Evolutionary conservation across 2,329 filamentous ascomycete genomes (phyloP).

Genomic region (Seiridium unicorne): DNA sequence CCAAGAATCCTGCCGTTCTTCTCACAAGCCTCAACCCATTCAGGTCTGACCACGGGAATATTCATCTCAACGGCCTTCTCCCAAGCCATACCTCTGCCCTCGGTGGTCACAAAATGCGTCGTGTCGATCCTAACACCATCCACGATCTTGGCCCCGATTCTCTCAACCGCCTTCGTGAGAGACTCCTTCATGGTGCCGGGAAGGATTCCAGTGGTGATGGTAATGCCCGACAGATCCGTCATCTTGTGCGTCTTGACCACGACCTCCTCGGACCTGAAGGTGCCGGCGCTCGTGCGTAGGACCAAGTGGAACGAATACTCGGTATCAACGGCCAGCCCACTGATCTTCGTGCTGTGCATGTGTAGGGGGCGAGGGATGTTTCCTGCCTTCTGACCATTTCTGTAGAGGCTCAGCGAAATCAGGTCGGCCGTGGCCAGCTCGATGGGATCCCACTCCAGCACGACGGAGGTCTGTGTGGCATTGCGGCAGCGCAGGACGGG

Average conservation of each 20-base stretch:
- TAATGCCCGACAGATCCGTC: slow-evolving; percentile 95
- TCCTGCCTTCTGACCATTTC: slow-evolving; percentile 95
- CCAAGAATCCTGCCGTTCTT: slow-evolving; percentile 88
- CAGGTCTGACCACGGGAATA: slow-evolving; percentile 92
- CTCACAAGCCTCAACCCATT: slow-evolving; percentile 98
- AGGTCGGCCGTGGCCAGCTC: slow-evolving; percentile 89
- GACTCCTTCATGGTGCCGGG: slow-evolving; percentile 70
- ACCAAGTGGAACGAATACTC: slow-evolving; percentile 94
- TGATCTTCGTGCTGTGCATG: slow-evolving; percentile 95
- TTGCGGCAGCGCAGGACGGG: slow-evolving; percentile 90
- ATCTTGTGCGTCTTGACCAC: slow-evolving; percentile 94
- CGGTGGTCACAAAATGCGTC: slow-evolving; percentile 96
- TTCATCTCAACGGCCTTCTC: slow-evolving; percentile 98
- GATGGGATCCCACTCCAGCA: slow-evolving; percentile 97
- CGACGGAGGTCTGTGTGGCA: slow-evolving; percentile 96
- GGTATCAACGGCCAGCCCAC: slow-evolving; percentile 90
- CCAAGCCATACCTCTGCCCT: slow-evolving; percentile 86
- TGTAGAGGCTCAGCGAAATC: slow-evolving; percentile 84
- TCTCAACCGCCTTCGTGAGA: slow-evolving; percentile 72
- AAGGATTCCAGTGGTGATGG: slow-evolving; percentile 86
- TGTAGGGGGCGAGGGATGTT: slow-evolving; percentile 85
- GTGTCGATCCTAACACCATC: slow-evolving; percentile 94
- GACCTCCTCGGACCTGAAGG: slow-evolving; percentile 79
- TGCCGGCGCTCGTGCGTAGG: slow-evolving; percentile 86
- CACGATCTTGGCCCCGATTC: slow-evolving; percentile 89